Evolutionary conservation across 1,284 basidiomycete genomes (phyloP).

Genomic region (Naganishia sp.): DNA sequence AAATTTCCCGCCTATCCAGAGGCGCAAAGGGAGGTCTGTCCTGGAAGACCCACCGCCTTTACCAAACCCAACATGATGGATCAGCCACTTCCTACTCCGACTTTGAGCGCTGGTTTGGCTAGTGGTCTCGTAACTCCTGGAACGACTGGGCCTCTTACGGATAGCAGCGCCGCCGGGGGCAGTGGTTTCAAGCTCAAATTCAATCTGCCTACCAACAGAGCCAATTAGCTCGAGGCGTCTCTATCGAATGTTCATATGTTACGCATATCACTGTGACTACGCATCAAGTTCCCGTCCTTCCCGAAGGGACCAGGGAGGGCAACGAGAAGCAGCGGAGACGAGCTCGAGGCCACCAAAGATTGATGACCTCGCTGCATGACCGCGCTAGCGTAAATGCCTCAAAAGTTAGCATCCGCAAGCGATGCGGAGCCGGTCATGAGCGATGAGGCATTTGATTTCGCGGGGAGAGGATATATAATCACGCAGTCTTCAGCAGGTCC

Average conservation of each 20-base stretch:
- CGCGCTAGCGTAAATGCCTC: slow-evolving; percentile 25
- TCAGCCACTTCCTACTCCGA: slow-evolving; percentile 14
- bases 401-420: slow-evolving; percentile 1
- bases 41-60: slow-evolving; percentile 14
- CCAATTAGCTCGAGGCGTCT: neutral
- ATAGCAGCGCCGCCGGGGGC: slow-evolving; percentile 10
- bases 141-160: slow-evolving; percentile 1
- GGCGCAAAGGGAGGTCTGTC: slow-evolving; percentile 25
- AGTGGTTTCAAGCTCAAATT: slow-evolving; percentile 26
- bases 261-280: neutral
- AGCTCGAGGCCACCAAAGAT: too few species aligned
- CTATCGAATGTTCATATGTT: neutral
- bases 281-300: neutral
- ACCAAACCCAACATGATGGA: slow-evolving; percentile 21
- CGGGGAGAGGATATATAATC: neutral
- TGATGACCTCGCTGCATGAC: neutral
- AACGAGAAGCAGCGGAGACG: neutral
- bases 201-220: slow-evolving; percentile 7
- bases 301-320: neutral
- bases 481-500: neutral
- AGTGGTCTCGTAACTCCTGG: slow-evolving; percentile 18
- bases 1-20: neutral
- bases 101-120: slow-evolving; percentile 1
- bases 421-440: neutral
- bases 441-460: slow-evolving; percentile 3